phyloP scores from a whole-genome alignment of 208 protist species.

The Leishmania gerbilli region DNA sequence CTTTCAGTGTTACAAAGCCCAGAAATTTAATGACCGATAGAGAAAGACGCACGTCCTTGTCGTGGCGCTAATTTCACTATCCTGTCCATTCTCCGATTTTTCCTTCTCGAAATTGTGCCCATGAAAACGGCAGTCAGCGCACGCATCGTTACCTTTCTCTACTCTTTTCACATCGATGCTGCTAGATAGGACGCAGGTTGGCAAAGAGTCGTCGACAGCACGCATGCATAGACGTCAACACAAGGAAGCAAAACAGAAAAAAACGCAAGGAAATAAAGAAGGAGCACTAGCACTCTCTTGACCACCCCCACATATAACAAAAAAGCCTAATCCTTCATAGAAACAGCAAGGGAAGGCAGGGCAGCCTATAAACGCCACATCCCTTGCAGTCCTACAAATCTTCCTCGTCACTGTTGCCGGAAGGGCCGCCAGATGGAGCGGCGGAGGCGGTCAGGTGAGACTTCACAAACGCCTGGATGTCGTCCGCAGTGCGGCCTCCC shows the following conservation, averaged over 20 bases:
- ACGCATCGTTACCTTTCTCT: neutral
- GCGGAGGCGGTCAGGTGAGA: conserved; percentile 25
- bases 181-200: neutral
- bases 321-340: neutral
- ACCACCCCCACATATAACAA: neutral
- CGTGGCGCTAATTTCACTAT: neutral
- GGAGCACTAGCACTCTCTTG: neutral
- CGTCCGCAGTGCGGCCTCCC: conserved; percentile 61
- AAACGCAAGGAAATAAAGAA: conserved; percentile 21
- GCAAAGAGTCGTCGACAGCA: neutral
- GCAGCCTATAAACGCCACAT: neutral
- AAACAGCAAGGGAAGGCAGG: neutral
- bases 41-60: neutral
- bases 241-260: conserved; percentile 22
- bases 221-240: neutral
- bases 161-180: neutral
- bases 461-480: conserved; percentile 66
- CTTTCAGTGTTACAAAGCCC: neutral
- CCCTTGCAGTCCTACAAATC: conserved; percentile 30
- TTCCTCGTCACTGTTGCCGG: conserved; percentile 13
- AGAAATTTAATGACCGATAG: neutral
- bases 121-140: neutral
- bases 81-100: no score
- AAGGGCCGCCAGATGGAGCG: conserved; percentile 6
- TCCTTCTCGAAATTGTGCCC: neutral